These are phyloP conservation scores for Aphanomyces invadans DNA, from an alignment of 352 stramenopile species.

Conservation along the genomic window DNA sequence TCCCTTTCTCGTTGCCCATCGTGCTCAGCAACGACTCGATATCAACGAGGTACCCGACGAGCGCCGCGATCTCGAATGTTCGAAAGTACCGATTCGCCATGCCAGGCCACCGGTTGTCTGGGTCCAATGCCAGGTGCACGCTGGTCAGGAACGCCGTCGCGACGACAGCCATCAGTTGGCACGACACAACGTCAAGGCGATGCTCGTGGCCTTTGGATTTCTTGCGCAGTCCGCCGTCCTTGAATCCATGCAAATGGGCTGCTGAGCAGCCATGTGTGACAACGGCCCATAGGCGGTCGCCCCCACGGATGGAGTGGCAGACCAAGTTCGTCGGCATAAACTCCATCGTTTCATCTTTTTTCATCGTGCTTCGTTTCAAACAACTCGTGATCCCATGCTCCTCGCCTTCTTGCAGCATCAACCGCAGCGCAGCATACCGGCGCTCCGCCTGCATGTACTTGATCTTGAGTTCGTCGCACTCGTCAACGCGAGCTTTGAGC, in stretches of 20 bases:
- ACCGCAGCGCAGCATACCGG: conserved; percentile 52
- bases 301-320: conserved; percentile 66
- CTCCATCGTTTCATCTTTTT: conserved; percentile 73
- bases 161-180: conserved; percentile 62
- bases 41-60: conserved; percentile 80
- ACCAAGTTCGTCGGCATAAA: conserved; percentile 86
- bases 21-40: conserved; percentile 93
- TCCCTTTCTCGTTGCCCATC: conserved; percentile 91
- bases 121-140: conserved; percentile 51
- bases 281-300: conserved; percentile 33
- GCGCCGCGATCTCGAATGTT: conserved; percentile 38
- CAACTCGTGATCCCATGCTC: conserved; percentile 77
- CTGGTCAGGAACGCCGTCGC: conserved; percentile 66
- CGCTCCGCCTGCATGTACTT: conserved; percentile 62
- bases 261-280: conserved; percentile 73
- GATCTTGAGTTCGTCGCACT: conserved; percentile 53
- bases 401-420: conserved; percentile 63
- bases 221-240: conserved; percentile 68
- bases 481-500: conserved; percentile 48
- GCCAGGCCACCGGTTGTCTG: conserved; percentile 26
- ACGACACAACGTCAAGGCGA: conserved; percentile 71
- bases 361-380: conserved; percentile 78
- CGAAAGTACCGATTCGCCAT: conserved; percentile 46
- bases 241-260: conserved; percentile 76
- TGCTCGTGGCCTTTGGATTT: conserved; percentile 60